A percentile compares a stretch with the other conserved stretches of the same genome.
Evolutionary conservation across 1,284 basidiomycete species (phyloP).

Genomic region (Boletus subluridellus): DNA sequence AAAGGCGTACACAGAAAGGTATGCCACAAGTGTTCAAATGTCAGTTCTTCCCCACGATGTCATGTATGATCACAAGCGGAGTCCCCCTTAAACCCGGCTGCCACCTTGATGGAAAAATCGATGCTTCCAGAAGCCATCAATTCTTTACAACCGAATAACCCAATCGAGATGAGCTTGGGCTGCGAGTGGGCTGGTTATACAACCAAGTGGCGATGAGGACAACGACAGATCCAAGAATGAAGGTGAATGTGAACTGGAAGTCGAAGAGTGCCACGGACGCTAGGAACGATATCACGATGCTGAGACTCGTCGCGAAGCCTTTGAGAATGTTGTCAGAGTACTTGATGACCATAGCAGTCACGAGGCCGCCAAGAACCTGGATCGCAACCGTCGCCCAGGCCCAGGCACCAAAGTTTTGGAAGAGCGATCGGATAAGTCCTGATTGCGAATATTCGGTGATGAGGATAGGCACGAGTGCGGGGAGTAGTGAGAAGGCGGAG

Average conservation of each 20-base stretch:
- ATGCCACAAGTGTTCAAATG: constrained; percentile 21
- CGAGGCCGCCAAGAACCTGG: constrained; percentile 86
- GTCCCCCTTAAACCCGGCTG: background rate
- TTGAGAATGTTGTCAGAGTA: constrained; percentile 89
- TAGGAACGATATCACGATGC: constrained; percentile 90
- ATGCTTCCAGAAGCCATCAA: constrained; percentile 15
- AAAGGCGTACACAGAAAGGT: constrained; percentile 20
- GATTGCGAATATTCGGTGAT: constrained; percentile 46
- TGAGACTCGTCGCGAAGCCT: constrained; percentile 90
- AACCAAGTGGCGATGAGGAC: constrained; percentile 88
- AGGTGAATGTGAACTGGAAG: constrained; percentile 82
- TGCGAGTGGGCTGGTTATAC: constrained; percentile 69
- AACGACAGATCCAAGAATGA: constrained; percentile 76
- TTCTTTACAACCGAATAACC: constrained; percentile 31
- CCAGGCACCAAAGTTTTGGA: constrained; percentile 82
- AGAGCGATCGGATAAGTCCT: constrained; percentile 46
- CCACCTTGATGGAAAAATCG: background rate
- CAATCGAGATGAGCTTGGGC: constrained; percentile 26
- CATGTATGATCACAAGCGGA: constrained; percentile 7
- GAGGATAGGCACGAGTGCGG: constrained; percentile 83
- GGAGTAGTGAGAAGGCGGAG: constrained; percentile 89
- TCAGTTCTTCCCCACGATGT: constrained; percentile 5
- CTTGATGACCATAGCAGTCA: constrained; percentile 86
- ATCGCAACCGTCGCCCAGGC: constrained; percentile 88
- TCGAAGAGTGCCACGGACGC: constrained; percentile 85